Evolutionary conservation across 1,139 yeast genomes (phyloP).

Genomic region (Yamadazyma taylorii): DNA sequence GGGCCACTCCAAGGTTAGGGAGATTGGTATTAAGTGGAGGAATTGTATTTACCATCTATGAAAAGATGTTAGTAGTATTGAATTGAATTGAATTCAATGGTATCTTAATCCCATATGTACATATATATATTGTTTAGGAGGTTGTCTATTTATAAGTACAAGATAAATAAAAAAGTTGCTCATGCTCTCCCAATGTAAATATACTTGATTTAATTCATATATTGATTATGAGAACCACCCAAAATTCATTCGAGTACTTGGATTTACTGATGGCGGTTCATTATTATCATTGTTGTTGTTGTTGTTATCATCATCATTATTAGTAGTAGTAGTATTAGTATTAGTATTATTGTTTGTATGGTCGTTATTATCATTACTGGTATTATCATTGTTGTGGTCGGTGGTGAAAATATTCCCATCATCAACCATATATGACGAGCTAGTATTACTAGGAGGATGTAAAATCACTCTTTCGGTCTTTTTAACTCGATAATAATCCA

Average conservation of each 20-base stretch:
- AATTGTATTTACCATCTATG: constrained; percentile 92
- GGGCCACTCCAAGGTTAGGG: constrained; percentile 96
- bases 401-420: background rate
- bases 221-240: background rate
- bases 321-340: no score
- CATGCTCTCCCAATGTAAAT: no score
- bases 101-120: background rate
- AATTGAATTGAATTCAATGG: constrained; percentile 16
- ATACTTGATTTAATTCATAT: background rate
- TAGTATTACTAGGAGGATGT: constrained; percentile 35
- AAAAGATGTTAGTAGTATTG: constrained; percentile 72
- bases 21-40: constrained; percentile 92
- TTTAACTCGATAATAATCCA: constrained; percentile 75
- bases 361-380: constrained; percentile 1
- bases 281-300: background rate
- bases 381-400: background rate
- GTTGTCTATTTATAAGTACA: background rate
- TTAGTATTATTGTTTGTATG: no score
- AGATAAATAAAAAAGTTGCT: no score
- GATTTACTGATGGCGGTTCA: no score
- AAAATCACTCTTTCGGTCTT: constrained; percentile 68
- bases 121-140: background rate
- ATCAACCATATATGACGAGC: constrained; percentile 6
- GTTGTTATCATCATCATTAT: constrained; percentile 2
- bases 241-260: constrained; percentile 1